Conservation (phyloP, 1,139 yeast genomes). For the Zygoascus hellenicus region DNA sequence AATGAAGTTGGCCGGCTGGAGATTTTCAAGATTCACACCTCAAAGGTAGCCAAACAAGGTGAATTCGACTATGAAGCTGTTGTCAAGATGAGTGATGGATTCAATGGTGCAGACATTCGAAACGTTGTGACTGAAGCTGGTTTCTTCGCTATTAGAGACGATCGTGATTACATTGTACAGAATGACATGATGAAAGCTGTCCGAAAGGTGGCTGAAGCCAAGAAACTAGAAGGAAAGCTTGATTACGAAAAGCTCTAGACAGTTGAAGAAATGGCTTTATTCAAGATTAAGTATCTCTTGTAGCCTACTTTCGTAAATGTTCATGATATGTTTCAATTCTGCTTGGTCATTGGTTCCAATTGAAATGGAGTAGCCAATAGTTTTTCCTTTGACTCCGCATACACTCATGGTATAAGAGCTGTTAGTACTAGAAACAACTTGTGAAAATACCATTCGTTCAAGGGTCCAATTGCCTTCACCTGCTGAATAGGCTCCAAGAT, state of each 20-base stretch:
- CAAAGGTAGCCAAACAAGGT: constrained; percentile 83
- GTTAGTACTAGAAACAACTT: constrained; percentile 13
- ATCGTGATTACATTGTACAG: constrained; percentile 89
- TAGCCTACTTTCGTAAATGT: not conserved
- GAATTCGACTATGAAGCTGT: constrained; percentile 97
- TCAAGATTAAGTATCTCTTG: not conserved
- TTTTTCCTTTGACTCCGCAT: constrained; percentile 14
- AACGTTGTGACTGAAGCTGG: constrained; percentile 99
- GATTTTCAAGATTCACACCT: constrained; percentile 88
- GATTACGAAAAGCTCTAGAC: constrained; percentile 83
- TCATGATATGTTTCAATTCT: constrained; percentile 1
- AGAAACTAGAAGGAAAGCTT: constrained; percentile 93
- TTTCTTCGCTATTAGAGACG: constrained; percentile 96
- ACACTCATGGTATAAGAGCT: constrained; percentile 14
- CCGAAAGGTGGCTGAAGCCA: constrained; percentile 92
- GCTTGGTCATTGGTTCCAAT: constrained; percentile 12
- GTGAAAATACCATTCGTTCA: constrained; percentile 13
- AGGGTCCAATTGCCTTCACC: constrained; percentile 7
- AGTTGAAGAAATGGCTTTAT: not conserved
- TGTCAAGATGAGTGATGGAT: constrained; percentile 97
- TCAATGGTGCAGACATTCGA: constrained; percentile 98
- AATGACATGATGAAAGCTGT: constrained; percentile 97
- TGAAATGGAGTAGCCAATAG: constrained; percentile 13
- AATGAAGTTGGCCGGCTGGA: constrained; percentile 95
- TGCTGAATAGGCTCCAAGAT: constrained; percentile 19